Base-by-base conservation (phyloP, 805 yeast genomes). In the Pichia ethanolica region DNA sequence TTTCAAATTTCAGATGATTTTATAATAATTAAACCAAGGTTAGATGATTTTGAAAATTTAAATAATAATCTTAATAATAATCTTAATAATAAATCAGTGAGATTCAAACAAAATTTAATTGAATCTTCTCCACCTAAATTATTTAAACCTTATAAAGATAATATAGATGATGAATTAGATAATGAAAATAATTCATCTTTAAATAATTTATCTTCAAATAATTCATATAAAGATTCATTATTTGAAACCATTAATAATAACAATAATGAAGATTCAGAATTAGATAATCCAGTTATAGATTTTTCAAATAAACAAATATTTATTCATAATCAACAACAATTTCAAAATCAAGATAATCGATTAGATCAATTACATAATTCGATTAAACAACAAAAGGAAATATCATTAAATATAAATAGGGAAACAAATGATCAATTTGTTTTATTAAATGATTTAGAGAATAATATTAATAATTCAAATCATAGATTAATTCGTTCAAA, bases 401-500 rank as follows among this genome's bases (percentile, higher is more conserved):
- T 79, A 42, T 74, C 82, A 3, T 38, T 71, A 9, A 69, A 65
- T 34, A 78, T 79, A 11, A 69, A 77, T 50, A 65, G 63, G 6
- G 83, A 79, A 53, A 58, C 78, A 9, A 66, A 63, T 11, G 73
- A 72, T 5, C 83, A 79, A 45, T 67, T 77, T 58, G 72, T 71
- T 27, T 53, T 78, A 13, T 56, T 79, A 30, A 70, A 71, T 34
- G 83, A 79, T 55, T 58, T 79, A 37, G 84, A 79, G 53, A 59
- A 61, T 27, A 73, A 74, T 39, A 61, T 79, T 20, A 74, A 71
- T 44, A 55, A 63, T 34, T 67, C 74, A n/a, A 73, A 71, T 28
- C 57, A 67, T 35, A 67, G 71, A 36, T 57, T 79, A 12, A 55
- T 59, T 3, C 60, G 71, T 34, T 81, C 82, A 0, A 65, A 65